These are phyloP conservation scores for Trametes gibbosa DNA, from an alignment of 768 basidiomycete species.

Conservation along the genomic window DNA sequence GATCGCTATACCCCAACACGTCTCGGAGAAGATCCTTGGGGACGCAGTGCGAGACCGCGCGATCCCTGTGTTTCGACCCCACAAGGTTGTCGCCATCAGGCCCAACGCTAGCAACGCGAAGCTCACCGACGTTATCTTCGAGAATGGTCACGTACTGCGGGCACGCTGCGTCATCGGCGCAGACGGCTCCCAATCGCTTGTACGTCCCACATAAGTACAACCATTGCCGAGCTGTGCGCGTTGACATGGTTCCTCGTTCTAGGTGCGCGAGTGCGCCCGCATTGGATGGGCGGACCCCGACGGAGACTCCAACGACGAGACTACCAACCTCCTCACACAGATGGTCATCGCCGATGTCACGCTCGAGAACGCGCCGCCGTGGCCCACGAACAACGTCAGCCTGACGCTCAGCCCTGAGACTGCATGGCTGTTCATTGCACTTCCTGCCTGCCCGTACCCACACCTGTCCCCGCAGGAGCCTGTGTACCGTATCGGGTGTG, in stretches of 20 bases:
- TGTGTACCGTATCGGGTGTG: constrained; percentile 42
- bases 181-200: constrained; percentile 48
- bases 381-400: constrained; percentile 23
- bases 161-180: constrained; percentile 50
- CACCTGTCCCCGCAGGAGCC: constrained; percentile 18
- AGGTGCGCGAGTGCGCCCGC: constrained; percentile 43
- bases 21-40: constrained; percentile 42
- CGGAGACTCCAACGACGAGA: constrained; percentile 22
- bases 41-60: constrained; percentile 33
- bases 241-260: not conserved
- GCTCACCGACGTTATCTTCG: constrained; percentile 43
- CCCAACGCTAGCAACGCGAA: constrained; percentile 28
- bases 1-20: constrained; percentile 42
- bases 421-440: constrained; percentile 36
- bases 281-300: constrained; percentile 47
- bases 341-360: constrained; percentile 48
- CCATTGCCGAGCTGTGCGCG: not conserved
- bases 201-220: constrained; percentile 24
- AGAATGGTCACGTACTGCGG: constrained; percentile 42
- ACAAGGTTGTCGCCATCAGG: constrained; percentile 40
- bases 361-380: constrained; percentile 29
- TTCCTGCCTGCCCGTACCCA: constrained; percentile 31
- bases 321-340: constrained; percentile 33
- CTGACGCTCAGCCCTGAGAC: constrained; percentile 31
- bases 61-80: constrained; percentile 36